Conservation (phyloP, 2,329 filamentous ascomycete genomes). For the Aspergillus awamori region DNA sequence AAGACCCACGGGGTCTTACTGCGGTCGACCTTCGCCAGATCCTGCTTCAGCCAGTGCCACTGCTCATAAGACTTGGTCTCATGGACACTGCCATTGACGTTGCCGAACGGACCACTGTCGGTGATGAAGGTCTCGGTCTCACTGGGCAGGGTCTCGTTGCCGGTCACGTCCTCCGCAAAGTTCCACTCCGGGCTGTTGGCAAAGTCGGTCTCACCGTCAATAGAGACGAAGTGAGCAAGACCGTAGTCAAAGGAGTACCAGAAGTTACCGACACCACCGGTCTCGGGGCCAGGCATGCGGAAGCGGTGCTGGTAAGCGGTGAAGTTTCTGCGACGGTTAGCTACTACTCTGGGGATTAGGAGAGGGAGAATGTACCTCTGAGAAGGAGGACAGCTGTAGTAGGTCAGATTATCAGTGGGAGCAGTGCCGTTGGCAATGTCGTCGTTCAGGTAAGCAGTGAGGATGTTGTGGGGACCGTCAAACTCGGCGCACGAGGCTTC, state of each 20-base stretch:
- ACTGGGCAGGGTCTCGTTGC: constrained; percentile 46
- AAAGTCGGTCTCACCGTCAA: constrained; percentile 56
- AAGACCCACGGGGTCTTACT: constrained; percentile 55
- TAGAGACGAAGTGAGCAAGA: constrained; percentile 54
- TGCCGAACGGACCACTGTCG: constrained; percentile 55
- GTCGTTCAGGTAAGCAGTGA: constrained; percentile 53
- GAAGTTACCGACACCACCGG: constrained; percentile 55
- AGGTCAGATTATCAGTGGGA: constrained; percentile 44
- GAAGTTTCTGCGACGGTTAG: constrained; percentile 45
- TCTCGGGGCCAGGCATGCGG: constrained; percentile 54
- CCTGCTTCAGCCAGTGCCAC: constrained; percentile 52
- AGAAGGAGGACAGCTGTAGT: constrained; percentile 57
- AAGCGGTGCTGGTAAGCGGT: constrained; percentile 57
- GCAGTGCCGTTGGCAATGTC: constrained; percentile 48
- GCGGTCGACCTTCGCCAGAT: constrained; percentile 50
- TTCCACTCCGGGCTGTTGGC: constrained; percentile 52
- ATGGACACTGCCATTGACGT: constrained; percentile 44
- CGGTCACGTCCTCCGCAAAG: constrained; percentile 48
- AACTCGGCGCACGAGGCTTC: constrained; percentile 55
- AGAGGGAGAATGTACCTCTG: constrained; percentile 41
- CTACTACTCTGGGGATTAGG: neutral
- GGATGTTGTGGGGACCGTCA: constrained; percentile 48
- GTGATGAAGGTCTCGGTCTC: constrained; percentile 51
- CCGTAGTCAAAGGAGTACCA: constrained; percentile 61
- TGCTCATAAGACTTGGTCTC: constrained; percentile 51